Percentiles rank a stretch among this genome's conserved stretches.
Conservation (phyloP, 805 yeast genomes). For the Hermanozyma aechmeae region DNA sequence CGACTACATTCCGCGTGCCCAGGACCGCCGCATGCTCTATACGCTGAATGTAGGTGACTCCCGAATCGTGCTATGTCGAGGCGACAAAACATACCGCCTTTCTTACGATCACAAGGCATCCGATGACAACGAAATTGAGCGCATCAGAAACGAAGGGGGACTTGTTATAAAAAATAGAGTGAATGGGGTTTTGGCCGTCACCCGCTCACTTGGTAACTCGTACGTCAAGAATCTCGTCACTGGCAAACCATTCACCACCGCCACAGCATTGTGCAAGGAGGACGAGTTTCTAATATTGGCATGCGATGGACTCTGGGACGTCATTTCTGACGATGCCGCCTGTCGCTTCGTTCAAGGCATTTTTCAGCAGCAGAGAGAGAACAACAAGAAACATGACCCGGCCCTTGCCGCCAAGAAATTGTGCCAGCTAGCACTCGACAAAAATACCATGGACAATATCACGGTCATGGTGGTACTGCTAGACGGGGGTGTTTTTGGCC, state of each 20-base stretch:
- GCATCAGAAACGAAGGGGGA: slow-evolving; percentile 78
- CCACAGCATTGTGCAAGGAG: slow-evolving; percentile 55
- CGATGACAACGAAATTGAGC: slow-evolving; percentile 64
- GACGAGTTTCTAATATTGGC: slow-evolving; percentile 85
- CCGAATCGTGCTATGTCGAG: slow-evolving; percentile 68
- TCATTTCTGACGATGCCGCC: slow-evolving; percentile 75
- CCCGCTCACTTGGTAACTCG: slow-evolving; percentile 88
- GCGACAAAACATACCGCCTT: slow-evolving; percentile 66
- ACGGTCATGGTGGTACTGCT: slow-evolving; percentile 83
- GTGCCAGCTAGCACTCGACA: slow-evolving; percentile 65
- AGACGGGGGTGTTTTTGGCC: slow-evolving; percentile 33
- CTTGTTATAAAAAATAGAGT: slow-evolving; percentile 83
- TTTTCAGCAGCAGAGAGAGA: slow-evolving; percentile 19
- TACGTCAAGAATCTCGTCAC: slow-evolving; percentile 84
- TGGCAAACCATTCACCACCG: slow-evolving; percentile 88
- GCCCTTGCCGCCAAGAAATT: slow-evolving; percentile 57
- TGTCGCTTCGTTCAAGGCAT: slow-evolving; percentile 56
- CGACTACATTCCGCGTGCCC: slow-evolving; percentile 38
- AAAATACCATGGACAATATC: slow-evolving; percentile 81
- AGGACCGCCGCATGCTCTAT: slow-evolving; percentile 67
- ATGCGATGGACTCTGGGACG: slow-evolving; percentile 98
- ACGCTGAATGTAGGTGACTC: slow-evolving; percentile 96
- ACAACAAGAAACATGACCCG: slow-evolving; percentile 30
- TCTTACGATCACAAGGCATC: slow-evolving; percentile 93
- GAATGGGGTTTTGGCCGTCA: slow-evolving; percentile 91